A percentile compares a stretch with the other conserved stretches of the same genome.
phyloP scores from a whole-genome alignment of 345 rosid genomes.

The Acer negundo region DNA sequence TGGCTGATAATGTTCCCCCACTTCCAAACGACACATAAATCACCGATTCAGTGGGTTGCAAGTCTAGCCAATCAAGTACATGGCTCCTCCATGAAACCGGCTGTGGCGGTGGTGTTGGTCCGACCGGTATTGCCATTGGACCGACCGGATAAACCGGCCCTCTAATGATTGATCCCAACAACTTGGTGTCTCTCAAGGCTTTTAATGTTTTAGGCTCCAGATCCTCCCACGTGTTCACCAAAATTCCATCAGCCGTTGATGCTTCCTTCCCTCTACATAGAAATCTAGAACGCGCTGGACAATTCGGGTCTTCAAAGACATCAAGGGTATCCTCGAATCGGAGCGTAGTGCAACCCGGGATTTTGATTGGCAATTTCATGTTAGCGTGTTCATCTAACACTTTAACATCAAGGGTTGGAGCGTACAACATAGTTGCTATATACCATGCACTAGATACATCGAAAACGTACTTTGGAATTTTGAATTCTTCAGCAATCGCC shows the following conservation, averaged over 20 bases:
- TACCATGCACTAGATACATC: too few relatives aligned
- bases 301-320: too few relatives aligned
- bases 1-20: constrained; percentile 49
- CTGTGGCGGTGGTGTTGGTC: neutral
- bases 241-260: constrained; percentile 47
- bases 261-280: neutral
- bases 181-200: constrained; percentile 34
- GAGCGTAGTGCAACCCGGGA: too few relatives aligned
- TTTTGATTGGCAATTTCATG: too few relatives aligned
- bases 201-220: constrained; percentile 38
- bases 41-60: constrained; percentile 46
- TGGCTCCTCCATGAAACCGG: neutral
- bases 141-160: constrained; percentile 52
- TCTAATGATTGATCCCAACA: constrained; percentile 21
- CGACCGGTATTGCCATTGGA: constrained; percentile 34
- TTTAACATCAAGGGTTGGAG: too few relatives aligned
- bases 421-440: too few relatives aligned
- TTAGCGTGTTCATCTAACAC: too few relatives aligned
- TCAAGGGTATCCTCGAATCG: too few relatives aligned
- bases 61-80: constrained; percentile 51
- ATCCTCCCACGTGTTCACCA: constrained; percentile 68
- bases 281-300: too few relatives aligned
- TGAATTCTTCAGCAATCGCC: too few relatives aligned
- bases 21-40: constrained; percentile 70
- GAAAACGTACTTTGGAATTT: too few relatives aligned